These are phyloP conservation scores for Aspergillus sp. DNA, from an alignment of 2,329 filamentous ascomycete species.

Conservation along the genomic window DNA sequence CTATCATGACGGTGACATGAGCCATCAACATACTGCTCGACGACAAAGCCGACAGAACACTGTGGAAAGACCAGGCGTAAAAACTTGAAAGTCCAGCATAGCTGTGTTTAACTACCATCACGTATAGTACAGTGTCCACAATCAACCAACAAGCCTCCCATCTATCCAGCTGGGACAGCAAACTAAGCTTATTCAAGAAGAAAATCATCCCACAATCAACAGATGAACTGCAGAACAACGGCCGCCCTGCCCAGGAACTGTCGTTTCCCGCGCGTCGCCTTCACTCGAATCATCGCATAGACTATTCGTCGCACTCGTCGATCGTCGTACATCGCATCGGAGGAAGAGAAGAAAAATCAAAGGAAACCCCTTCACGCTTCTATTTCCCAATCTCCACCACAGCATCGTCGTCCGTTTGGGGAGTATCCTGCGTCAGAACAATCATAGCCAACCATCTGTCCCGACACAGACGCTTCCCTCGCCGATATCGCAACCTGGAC, in stretches of 20 bases:
- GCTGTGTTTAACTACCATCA: neutral
- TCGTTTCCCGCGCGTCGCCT: slow-evolving; percentile 1
- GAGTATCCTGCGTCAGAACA: too few species aligned
- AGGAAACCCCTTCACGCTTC: neutral
- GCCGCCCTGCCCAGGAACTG: neutral
- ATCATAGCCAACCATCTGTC: too few species aligned
- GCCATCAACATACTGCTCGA: too few species aligned
- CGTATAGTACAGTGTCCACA: slow-evolving; percentile 6
- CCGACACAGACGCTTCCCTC: too few species aligned
- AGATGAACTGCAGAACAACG: neutral
- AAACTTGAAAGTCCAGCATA: neutral
- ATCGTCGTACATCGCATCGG: slow-evolving; percentile 18
- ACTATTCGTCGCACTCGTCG: slow-evolving; percentile 21
- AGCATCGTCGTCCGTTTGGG: neutral
- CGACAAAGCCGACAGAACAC: too few species aligned
- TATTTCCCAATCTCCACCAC: neutral
- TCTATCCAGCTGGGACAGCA: neutral
- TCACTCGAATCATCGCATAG: slow-evolving; percentile 14
- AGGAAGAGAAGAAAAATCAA: neutral
- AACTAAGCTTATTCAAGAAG: neutral
- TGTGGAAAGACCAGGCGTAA: neutral
- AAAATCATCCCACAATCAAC: neutral
- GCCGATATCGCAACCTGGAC: neutral
- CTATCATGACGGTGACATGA: too few species aligned
- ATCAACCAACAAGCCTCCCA: neutral